Conservation (phyloP, 306 rosid species). For the Medicago ruthenica region DNA sequence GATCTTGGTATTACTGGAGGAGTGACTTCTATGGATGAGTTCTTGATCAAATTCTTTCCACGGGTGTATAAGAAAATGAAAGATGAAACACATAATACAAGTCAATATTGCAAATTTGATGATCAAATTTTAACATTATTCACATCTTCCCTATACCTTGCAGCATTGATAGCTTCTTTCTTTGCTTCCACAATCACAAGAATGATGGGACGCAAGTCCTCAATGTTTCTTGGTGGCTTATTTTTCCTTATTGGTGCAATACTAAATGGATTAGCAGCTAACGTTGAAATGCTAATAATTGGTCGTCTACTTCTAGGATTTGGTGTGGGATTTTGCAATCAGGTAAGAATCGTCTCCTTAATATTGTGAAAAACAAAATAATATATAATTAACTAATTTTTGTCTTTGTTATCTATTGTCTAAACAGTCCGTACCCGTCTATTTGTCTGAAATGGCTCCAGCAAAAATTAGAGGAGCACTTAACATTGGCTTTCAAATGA, state of each 20-base stretch:
- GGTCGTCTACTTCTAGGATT: neutral
- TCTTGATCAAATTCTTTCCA: neutral
- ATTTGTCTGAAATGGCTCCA: slow-evolving; percentile 1
- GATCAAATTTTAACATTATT: neutral
- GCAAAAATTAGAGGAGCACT: slow-evolving; percentile 25
- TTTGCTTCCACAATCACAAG: neutral
- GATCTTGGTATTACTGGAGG: neutral
- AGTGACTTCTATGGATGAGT: neutral
- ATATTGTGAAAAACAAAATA: no score
- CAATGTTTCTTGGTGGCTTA: neutral
- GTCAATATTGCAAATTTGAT: neutral
- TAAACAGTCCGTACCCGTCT: neutral
- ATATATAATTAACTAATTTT: neutral
- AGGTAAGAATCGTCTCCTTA: neutral
- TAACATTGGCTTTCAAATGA: slow-evolving; percentile 27
- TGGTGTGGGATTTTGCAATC: neutral
- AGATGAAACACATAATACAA: neutral
- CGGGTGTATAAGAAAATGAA: neutral
- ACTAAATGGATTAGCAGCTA: neutral
- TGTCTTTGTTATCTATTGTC: neutral
- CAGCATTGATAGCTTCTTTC: neutral
- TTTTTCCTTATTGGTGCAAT: neutral
- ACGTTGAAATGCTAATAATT: neutral
- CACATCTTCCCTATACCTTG: neutral
- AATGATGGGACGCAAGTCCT: neutral